Conservation (phyloP, 768 basidiomycete species). For the Psilocybe cyanescens region DNA sequence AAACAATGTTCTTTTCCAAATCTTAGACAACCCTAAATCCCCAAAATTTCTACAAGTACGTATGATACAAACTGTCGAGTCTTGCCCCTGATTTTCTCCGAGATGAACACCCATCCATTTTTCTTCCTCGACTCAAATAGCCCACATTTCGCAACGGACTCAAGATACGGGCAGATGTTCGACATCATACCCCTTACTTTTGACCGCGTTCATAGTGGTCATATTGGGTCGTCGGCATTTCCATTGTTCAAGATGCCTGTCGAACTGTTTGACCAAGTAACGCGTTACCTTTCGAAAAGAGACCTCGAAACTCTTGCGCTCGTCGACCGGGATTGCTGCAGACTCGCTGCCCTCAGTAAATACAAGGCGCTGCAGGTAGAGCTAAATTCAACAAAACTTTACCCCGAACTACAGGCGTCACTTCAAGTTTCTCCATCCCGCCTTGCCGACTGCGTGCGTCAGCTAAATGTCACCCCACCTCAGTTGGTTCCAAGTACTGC, state of each 20-base stretch:
- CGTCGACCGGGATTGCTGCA: conserved; percentile 30
- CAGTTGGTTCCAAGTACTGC: not conserved
- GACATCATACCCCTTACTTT: conserved; percentile 22
- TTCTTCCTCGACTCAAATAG: not conserved
- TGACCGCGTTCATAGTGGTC: conserved; percentile 25
- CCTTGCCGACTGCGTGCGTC: not conserved
- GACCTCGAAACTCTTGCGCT: conserved; percentile 29
- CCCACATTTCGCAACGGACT: not conserved
- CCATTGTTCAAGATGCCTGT: conserved; percentile 31
- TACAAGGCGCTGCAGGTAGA: conserved; percentile 27
- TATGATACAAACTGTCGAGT: not conserved
- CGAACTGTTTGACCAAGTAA: conserved; percentile 30
- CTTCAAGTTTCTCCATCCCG: not conserved
- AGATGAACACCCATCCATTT: not conserved
- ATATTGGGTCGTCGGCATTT: conserved; percentile 21
- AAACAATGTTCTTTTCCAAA: not conserved
- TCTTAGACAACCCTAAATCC: not conserved
- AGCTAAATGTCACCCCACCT: not conserved
- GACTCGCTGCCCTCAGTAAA: conserved; percentile 25
- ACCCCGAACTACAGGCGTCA: not conserved
- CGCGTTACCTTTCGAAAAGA: conserved; percentile 23
- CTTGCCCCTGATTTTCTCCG: not conserved
- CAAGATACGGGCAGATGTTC: not conserved
- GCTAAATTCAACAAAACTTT: conserved; percentile 4
- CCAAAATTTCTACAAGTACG: not conserved